A percentile compares a stretch with the other conserved stretches of the same genome.
phyloP scores from a whole-genome alignment of 805 yeast species.

The Schwanniomyces polymorphus region DNA sequence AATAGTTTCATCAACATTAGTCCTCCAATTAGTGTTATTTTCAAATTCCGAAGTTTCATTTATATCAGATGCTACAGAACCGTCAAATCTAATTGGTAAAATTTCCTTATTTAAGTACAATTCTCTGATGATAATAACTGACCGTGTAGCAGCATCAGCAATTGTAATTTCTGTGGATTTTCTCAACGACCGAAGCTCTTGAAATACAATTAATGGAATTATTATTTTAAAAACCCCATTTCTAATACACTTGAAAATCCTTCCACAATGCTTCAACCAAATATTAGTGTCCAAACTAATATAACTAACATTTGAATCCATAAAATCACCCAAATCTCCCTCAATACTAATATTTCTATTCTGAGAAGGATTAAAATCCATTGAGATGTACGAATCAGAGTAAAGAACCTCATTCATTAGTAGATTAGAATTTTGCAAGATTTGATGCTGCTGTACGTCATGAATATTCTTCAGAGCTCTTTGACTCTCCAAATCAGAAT shows the following conservation, averaged over 20 bases:
- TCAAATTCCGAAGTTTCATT: conserved; percentile 76
- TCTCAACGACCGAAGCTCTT: conserved; percentile 69
- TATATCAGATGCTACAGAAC: conserved; percentile 63
- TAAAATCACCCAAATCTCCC: conserved; percentile 56
- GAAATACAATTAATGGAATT: conserved; percentile 75
- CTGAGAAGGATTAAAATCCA: conserved; percentile 13
- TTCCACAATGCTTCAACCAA: conserved; percentile 81
- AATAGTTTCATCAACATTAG: conserved; percentile 69
- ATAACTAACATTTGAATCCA: conserved; percentile 57
- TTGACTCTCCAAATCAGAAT: conserved; percentile 14
- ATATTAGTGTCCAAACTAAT: conserved; percentile 75
- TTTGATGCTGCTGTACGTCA: conserved; percentile 19
- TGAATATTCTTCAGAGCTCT: conserved; percentile 10
- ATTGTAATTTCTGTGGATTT: conserved; percentile 71
- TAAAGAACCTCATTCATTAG: conserved; percentile 19
- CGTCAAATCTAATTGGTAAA: conserved; percentile 66
- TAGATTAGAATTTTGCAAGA: conserved; percentile 10
- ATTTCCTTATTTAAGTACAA: conserved; percentile 56
- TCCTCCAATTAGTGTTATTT: conserved; percentile 69
- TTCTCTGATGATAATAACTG: conserved; percentile 72
- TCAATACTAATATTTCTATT: conserved; percentile 13
- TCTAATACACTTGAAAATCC: conserved; percentile 66
- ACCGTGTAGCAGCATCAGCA: conserved; percentile 78
- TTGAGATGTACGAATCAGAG: conserved; percentile 15
- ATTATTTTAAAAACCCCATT: conserved; percentile 58